Evolutionary conservation across 108 stramenopile species (phyloP).

Genomic region (Chaetoceros tenuissimus): DNA sequence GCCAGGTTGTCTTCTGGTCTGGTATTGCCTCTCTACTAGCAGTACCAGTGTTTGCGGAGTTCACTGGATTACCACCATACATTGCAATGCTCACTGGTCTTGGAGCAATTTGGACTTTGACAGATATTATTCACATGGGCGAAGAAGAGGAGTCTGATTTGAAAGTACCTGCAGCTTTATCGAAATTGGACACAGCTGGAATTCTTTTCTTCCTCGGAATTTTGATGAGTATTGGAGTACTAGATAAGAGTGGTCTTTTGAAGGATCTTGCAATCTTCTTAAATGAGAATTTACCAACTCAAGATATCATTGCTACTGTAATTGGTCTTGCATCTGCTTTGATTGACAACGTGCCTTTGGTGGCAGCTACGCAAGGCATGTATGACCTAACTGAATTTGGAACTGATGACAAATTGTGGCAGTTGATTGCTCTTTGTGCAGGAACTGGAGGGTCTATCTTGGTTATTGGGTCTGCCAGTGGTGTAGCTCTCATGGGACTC

Average conservation of each 20-base stretch:
- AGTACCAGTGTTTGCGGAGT: slow-evolving; percentile 83
- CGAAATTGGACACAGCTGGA: slow-evolving; percentile 81
- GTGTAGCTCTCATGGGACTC: slow-evolving; percentile 91
- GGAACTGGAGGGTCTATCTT: slow-evolving; percentile 92
- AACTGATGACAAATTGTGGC: slow-evolving; percentile 89
- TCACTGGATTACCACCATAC: slow-evolving; percentile 91
- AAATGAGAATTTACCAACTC: slow-evolving; percentile 74
- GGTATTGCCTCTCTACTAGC: slow-evolving; percentile 76
- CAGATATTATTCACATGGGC: slow-evolving; percentile 89
- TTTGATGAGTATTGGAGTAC: slow-evolving; percentile 87
- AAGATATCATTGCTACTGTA: slow-evolving; percentile 89
- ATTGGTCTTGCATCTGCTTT: slow-evolving; percentile 89
- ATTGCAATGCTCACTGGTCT: slow-evolving; percentile 91
- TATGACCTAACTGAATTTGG: slow-evolving; percentile 82
- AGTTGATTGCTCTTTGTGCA: slow-evolving; percentile 90
- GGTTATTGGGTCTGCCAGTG: slow-evolving; percentile 88
- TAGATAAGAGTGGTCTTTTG: slow-evolving; percentile 87
- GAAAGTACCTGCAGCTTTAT: slow-evolving; percentile 74
- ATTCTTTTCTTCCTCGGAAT: slow-evolving; percentile 95
- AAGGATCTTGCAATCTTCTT: slow-evolving; percentile 83
- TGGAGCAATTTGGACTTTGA: slow-evolving; percentile 89
- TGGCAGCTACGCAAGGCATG: slow-evolving; percentile 94
- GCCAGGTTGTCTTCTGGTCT: slow-evolving; percentile 79
- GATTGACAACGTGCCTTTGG: slow-evolving; percentile 91
- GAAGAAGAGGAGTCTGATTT: slow-evolving; percentile 72